Evolutionary conservation across 176 grass and related monocot genomes (phyloP), one percentile per base, ranked within the genome.

Genomic region (Oryza longistaminata): DNA sequence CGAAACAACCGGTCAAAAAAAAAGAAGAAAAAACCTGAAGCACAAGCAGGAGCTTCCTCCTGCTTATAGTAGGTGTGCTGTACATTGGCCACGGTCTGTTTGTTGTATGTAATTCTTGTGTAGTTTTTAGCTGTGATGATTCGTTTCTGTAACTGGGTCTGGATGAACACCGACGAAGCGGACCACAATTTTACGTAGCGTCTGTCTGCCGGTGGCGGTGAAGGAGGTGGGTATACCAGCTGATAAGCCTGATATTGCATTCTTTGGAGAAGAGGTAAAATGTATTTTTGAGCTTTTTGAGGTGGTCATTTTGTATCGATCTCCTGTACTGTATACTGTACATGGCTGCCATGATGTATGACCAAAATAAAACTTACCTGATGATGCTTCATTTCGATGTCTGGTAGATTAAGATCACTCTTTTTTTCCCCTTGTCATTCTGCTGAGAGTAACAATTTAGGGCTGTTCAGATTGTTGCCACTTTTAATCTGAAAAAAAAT

Each of bases 131-230:
- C 50, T 76, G 75, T 84, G 85, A 52, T 81, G 58, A 62, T 79
- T 83, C 43, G 14, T 74, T 74, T 50, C 19, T 78, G 89, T 83
- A 52, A 81, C 31, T 48, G 53, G 17, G 17, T 52, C 5, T 58
- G 50, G 34, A 76, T 55, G 69, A 66, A 58, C 88, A 84, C 89
- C 81, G 89, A 84, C 64, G 62, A 81, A 87, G 85, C 85, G 64
- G 89, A 91, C 89, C 89, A 84, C 85, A 76, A 34, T 87, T 91
- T 91, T 91, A 66, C 31, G 70, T 87, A 76, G 89, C 27, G 89
- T 91, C 85, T 84, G 85, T 84, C 85, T 55, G 89, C 85, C 80
- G 89, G 89, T 84, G 85, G 10, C 76, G 52, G 52, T 76, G 79
- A 62, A 82, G 79, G 37, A 35, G 71, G 29, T 31, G 29, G 40